These are phyloP conservation scores for Ormosia emarginata DNA, from an alignment of 306 rosid genomes.

Conservation along the genomic window DNA sequence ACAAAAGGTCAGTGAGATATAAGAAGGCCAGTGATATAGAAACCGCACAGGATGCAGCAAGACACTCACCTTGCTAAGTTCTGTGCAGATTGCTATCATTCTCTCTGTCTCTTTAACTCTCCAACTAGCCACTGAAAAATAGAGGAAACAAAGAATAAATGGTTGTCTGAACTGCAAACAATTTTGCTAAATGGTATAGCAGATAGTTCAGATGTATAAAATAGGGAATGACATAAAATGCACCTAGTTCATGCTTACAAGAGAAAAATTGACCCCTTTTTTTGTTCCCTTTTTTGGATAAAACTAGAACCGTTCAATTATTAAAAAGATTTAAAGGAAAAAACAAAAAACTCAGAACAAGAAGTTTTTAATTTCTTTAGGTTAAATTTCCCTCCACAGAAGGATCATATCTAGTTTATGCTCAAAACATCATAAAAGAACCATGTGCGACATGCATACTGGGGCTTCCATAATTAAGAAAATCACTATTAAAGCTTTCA, in stretches of 20 bases:
- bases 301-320: neutral
- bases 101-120: constrained; percentile 99
- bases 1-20: neutral
- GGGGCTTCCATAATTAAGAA: neutral
- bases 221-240: constrained; percentile 4
- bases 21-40: neutral
- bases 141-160: constrained; percentile 14
- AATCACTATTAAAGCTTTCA: neutral
- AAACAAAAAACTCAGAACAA: neutral
- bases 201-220: neutral
- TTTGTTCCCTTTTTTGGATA: neutral
- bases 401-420: neutral
- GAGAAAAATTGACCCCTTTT: neutral
- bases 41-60: constrained; percentile 1
- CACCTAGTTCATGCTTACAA: neutral
- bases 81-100: constrained; percentile 99
- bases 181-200: neutral
- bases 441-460: neutral
- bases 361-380: neutral
- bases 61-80: constrained; percentile 81
- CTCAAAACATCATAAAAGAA: neutral
- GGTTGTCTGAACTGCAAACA: neutral
- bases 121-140: constrained; percentile 93
- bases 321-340: neutral
- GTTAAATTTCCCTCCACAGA: neutral